Evolutionary conservation across 768 basidiomycete genomes (phyloP).

Genomic region (Leccinum variicolor): DNA sequence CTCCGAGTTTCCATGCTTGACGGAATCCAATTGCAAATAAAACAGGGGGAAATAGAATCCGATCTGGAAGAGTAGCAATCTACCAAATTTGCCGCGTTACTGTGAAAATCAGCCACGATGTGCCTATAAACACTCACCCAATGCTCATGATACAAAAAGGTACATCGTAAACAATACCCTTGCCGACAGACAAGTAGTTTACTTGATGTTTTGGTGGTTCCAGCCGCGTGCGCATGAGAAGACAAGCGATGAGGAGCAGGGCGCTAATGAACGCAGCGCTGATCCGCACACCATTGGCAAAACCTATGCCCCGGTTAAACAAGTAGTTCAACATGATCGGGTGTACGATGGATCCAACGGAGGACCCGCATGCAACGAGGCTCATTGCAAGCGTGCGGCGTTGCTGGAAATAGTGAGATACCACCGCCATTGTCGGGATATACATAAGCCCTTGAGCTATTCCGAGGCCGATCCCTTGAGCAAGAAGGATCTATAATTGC

Average conservation of each 20-base stretch:
- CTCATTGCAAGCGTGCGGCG: conserved; percentile 44
- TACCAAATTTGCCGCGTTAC: not conserved
- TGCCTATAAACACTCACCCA: conserved; percentile 17
- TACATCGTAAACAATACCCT: conserved; percentile 9
- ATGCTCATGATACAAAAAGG: conserved; percentile 17
- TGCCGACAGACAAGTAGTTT: conserved; percentile 18
- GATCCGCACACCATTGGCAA: conserved; percentile 46
- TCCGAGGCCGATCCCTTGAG: conserved; percentile 47
- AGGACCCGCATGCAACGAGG: conserved; percentile 38
- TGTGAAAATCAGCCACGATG: not conserved
- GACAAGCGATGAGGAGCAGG: conserved; percentile 32
- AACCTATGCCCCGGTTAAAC: conserved; percentile 26
- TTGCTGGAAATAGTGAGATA: conserved; percentile 43
- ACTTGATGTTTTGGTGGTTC: conserved; percentile 24
- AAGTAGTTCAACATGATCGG: conserved; percentile 32
- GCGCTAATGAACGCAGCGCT: conserved; percentile 42
- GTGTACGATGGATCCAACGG: conserved; percentile 24
- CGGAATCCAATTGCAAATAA: conserved; percentile 53
- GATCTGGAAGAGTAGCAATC: conserved; percentile 26
- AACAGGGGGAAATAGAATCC: conserved; percentile 52
- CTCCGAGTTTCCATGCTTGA: conserved; percentile 42
- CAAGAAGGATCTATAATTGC: conserved; percentile 41
- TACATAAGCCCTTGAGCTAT: conserved; percentile 45
- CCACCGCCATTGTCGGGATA: conserved; percentile 41
- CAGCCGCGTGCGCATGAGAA: conserved; percentile 39